A percentile compares a stretch with the other conserved stretches of the same genome.
These are phyloP conservation scores for Leishmania major DNA, from an alignment of 208 protist genomes.

Conservation along the genomic window DNA sequence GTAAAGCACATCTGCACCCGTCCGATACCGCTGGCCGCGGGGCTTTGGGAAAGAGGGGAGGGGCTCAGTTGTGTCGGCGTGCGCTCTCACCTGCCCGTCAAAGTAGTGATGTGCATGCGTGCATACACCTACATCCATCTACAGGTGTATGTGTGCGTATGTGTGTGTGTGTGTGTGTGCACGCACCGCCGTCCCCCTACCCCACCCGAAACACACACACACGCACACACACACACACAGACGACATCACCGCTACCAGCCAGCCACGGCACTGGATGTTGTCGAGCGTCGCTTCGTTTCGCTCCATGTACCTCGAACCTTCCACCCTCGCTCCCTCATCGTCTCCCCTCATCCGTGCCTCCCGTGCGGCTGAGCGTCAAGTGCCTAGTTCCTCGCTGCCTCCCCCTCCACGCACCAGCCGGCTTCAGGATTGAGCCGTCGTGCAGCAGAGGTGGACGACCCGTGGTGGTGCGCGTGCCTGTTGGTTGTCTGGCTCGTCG, in stretches of 20 bases:
- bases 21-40: neutral
- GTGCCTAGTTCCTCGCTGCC: neutral
- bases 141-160: neutral
- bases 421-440: neutral
- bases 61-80: neutral
- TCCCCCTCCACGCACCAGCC: neutral
- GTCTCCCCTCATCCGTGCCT: neutral
- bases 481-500: neutral
- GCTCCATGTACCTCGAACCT: neutral
- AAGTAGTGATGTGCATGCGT: neutral
- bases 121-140: neutral
- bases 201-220: too few species aligned
- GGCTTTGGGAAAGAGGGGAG: too few species aligned
- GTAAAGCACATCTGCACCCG: neutral
- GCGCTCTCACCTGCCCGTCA: neutral
- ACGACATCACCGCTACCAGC: neutral
- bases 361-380: too few species aligned
- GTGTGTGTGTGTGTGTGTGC: neutral
- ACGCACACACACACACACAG: neutral
- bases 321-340: neutral
- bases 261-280: neutral
- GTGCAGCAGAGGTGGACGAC: neutral
- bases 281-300: neutral
- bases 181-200: neutral
- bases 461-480: neutral